Percentiles rank a stretch among this genome's conserved stretches.
These are phyloP conservation scores for Potentilla sterilis DNA, from an alignment of 306 rosid genomes.

Conservation along the genomic window DNA sequence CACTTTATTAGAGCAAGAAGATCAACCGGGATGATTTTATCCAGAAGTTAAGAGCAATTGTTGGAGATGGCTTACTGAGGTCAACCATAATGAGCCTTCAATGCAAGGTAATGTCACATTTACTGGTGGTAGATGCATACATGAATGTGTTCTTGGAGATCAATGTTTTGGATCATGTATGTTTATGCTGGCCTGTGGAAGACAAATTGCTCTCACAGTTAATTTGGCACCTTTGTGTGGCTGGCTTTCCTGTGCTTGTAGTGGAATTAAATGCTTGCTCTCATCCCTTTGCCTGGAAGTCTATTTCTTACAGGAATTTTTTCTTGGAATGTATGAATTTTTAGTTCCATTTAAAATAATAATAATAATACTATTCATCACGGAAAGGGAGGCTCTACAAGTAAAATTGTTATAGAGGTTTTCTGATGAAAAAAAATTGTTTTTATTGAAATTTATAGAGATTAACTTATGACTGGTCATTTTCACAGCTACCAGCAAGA, in stretches of 20 bases:
- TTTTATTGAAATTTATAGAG: not conserved
- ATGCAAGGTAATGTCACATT: conserved; percentile 9
- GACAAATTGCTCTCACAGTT: not conserved
- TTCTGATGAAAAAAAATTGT: not conserved
- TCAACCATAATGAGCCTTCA: conserved; percentile 16
- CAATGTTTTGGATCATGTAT: not conserved
- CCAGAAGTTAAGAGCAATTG: conserved; percentile 7
- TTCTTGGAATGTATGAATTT: not conserved
- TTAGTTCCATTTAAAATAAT: not conserved
- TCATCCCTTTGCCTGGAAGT: not conserved
- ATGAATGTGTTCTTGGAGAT: not conserved
- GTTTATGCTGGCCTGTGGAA: not conserved
- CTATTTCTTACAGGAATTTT: not conserved
- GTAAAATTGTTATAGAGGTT: not conserved
- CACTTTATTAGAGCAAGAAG: conserved; percentile 13
- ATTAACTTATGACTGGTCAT: not conserved
- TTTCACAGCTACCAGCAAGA: conserved; percentile 2
- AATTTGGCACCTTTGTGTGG: not conserved
- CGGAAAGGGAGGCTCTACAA: not conserved
- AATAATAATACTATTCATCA: no score
- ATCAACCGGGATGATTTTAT: conserved; percentile 16
- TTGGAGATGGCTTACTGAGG: conserved; percentile 24
- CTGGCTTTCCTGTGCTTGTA: not conserved
- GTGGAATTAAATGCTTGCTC: not conserved
- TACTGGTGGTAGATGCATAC: not conserved